phyloP scores from a whole-genome alignment of 108 stramenopile genomes.

The Tribonema minus region DNA sequence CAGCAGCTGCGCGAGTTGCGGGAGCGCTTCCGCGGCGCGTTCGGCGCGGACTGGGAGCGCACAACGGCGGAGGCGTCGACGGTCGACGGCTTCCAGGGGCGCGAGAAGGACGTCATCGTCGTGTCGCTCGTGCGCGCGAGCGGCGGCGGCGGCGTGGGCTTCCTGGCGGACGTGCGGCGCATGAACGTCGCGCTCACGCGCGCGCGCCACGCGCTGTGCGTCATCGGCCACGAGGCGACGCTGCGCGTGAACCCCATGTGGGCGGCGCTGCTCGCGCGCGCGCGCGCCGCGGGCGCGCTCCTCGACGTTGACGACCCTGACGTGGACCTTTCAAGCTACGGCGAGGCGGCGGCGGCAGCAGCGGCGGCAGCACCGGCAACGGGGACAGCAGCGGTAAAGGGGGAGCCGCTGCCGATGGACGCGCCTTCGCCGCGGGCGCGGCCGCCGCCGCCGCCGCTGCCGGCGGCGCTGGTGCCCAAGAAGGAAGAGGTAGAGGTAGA shows the following conservation, averaged over 20 bases:
- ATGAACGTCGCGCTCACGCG: constrained; percentile 59
- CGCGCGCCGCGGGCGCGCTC: constrained; percentile 8
- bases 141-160: constrained; percentile 47
- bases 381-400: neutral
- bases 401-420: neutral
- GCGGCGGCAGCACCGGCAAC: neutral
- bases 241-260: constrained; percentile 39
- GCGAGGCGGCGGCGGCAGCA: neutral
- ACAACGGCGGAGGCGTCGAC: constrained; percentile 47
- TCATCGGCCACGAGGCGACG: constrained; percentile 42
- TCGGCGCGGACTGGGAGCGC: neutral
- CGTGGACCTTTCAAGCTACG: constrained; percentile 6
- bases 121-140: constrained; percentile 48
- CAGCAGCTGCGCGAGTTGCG: constrained; percentile 47
- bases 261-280: constrained; percentile 36
- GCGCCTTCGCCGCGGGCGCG: neutral
- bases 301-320: constrained; percentile 12
- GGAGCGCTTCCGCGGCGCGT: constrained; percentile 34
- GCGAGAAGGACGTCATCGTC: constrained; percentile 56
- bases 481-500: neutral
- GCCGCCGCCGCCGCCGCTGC: neutral
- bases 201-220: constrained; percentile 43
- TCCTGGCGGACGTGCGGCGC: constrained; percentile 54
- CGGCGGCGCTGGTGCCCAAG: neutral
- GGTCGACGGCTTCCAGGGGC: constrained; percentile 55